phyloP scores from a whole-genome alignment of 768 basidiomycete species.

The Rhizopogon roseolus region DNA sequence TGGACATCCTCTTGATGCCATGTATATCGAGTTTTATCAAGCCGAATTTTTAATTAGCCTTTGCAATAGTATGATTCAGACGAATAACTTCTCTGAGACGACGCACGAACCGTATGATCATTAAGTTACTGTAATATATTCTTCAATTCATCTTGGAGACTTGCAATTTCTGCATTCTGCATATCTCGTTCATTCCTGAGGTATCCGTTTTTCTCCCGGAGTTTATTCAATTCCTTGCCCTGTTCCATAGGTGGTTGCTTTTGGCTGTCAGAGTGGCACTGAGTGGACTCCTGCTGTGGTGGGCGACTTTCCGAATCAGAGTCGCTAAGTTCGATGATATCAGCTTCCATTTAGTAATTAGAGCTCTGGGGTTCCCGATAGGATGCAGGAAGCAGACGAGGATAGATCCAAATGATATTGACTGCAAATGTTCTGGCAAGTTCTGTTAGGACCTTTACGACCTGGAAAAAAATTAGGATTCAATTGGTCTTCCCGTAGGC shows the following conservation, averaged over 20 bases:
- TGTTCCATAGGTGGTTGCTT: not conserved
- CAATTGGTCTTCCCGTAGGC: no score
- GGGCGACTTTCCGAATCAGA: not conserved
- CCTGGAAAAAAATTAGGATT: no score
- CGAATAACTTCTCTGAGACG: not conserved
- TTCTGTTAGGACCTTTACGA: not conserved
- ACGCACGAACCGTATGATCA: not conserved
- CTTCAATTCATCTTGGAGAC: conserved; percentile 3
- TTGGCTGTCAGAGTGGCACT: not conserved
- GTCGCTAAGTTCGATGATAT: not conserved
- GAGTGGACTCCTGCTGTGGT: not conserved
- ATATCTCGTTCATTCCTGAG: not conserved
- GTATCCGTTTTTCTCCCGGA: not conserved
- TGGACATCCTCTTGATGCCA: not conserved
- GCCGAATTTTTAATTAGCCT: not conserved
- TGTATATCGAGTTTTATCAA: not conserved
- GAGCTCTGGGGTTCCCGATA: not conserved
- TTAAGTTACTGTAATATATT: not conserved
- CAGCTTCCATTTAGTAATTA: not conserved
- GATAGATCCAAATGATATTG: not conserved
- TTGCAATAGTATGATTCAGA: not conserved
- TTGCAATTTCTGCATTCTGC: not conserved
- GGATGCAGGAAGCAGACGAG: not conserved
- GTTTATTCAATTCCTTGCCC: not conserved
- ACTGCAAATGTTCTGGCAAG: not conserved